Evolutionary conservation across 805 yeast species (phyloP), one percentile per base, ranked within the genome.

Genomic region (Saccharomycopsis olivae): DNA sequence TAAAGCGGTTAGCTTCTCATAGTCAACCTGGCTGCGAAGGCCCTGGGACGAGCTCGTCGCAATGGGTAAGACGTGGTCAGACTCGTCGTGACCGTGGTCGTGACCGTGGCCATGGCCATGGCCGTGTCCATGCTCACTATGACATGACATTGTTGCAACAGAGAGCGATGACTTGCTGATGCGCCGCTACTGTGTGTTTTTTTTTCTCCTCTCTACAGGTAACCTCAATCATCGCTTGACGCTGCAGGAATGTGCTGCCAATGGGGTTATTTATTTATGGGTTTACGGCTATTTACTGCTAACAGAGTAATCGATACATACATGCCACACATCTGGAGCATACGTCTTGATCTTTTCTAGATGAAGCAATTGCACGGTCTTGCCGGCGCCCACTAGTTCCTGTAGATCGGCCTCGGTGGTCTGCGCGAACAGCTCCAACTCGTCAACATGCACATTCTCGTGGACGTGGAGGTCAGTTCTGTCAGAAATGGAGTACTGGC

Each of bases 291-390:
- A n/a, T n/a, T n/a, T n/a, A n/a, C n/a, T n/a, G n/a, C n/a, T n/a
- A n/a, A n/a, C n/a, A n/a, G n/a, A n/a, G 14, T 38, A 38, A 17
- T 40, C 44, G 8, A 40, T 30, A 34, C 83, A 82, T 2, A 82
- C 61, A 49, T 85, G 95, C 78, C 83, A 78, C 2, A 86, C 75
- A 36, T 80, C 89, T 0, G 95, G 95, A 0, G 95, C 94, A 65
- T 77, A 85, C 0, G 89, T 81, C 59, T 85, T 86, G 40, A 86
- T 82, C 48, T 63, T 70, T 47, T 81, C 85, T 8, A 78, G 44
- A 44, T 73, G 76, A 1, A 50, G 8, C 9, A 57, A 57, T 5
- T 34, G 40, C 1, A 53, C 47, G 31, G 19, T 4, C 20, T 28
- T 4, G 38, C 3, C 25, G 23, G 35, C 46, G 16, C 28, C 37